Evolutionary conservation across 2,329 filamentous ascomycete species (phyloP), one percentile per base, ranked within the genome.

Genomic region (Colletotrichum sp.): DNA sequence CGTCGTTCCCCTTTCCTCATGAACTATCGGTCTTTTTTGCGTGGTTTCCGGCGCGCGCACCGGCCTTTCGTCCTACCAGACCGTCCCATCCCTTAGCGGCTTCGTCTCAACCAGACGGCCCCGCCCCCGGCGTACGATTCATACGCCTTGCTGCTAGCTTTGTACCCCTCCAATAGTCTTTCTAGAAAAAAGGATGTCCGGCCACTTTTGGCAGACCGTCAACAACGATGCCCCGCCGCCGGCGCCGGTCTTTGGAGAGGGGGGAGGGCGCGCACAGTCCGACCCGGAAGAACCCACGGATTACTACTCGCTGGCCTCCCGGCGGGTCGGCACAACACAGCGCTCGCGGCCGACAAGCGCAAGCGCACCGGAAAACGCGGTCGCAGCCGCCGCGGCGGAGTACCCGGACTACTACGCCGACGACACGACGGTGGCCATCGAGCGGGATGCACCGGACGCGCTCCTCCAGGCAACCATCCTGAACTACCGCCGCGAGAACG

Each of bases 401-500:
- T 28, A 44, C 21, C 62, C 62, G 13, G 62, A 64, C 32, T 64
- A 55, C 16, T 10, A 59, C n/a, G 34, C 32, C 16, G 16, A 70
- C 4, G 26, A 64, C 57, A 39, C 16, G 18, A 32, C 16, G 21
- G 49, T 39, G n/a, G 26, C 67, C 30, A 36, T 52, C 59, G 28
- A 24, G 24, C 30, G 67, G 18, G 36, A 60, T 28, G 60, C 28
- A 7, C 36, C 55, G 2, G 28, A 34, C 30, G 60, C 68, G 8
- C 26, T 21, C 12, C 24, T 71, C 21, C 70, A 34, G 26, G 32
- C 64, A 1, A 76, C 69, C 13, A 76, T 76, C 13, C 34, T 74
- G 18, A 55, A 77, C 21, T 77, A 76, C 28, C 74, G 74, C 26
- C 57, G 68, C 28, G 76, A 76, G 21, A 77, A 77, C 30, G 74